A percentile compares a stretch with the other conserved stretches of the same genome.
Evolutionary conservation across 202 grass and related monocot genomes (phyloP).

Genomic region (Elaeis oleifera): DNA sequence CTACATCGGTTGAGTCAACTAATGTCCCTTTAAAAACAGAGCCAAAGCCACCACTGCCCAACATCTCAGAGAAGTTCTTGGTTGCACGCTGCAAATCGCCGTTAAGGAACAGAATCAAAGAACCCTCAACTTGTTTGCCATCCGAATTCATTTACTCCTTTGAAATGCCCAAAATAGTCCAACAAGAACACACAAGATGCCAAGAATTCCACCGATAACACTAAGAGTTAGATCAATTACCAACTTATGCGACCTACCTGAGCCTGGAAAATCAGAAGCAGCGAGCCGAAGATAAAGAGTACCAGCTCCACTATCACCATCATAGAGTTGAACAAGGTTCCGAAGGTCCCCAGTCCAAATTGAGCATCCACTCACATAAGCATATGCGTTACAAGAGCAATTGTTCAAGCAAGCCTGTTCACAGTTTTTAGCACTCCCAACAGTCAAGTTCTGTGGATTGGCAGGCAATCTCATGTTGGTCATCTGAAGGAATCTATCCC

Average conservation of each 20-base stretch:
- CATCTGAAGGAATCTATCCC: constrained; percentile 38
- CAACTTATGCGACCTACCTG: constrained; percentile 5
- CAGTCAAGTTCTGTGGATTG: neutral
- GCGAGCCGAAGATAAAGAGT: constrained; percentile 33
- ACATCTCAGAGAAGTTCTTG: constrained; percentile 8
- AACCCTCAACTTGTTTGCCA: neutral
- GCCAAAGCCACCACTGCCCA: constrained; percentile 12
- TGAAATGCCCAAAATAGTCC: neutral
- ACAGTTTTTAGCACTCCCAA: constrained; percentile 13
- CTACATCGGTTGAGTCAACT: no score
- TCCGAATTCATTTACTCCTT: neutral
- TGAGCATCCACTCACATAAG: constrained; percentile 20
- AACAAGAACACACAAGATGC: neutral
- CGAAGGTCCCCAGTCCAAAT: constrained; percentile 26
- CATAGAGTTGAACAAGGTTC: constrained; percentile 18
- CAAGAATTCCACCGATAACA: neutral
- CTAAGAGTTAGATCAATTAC: neutral
- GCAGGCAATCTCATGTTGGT: constrained; percentile 33
- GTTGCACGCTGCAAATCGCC: constrained; percentile 1
- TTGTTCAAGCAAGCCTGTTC: constrained; percentile 35
- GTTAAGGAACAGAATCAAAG: neutral
- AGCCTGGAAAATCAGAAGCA: constrained; percentile 17
- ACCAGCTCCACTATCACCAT: constrained; percentile 1
- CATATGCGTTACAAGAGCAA: constrained; percentile 45
- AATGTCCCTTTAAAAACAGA: neutral